Evolutionary conservation across 2,329 filamentous ascomycete species (phyloP).

Genomic region (Fusarium guadeloupense): DNA sequence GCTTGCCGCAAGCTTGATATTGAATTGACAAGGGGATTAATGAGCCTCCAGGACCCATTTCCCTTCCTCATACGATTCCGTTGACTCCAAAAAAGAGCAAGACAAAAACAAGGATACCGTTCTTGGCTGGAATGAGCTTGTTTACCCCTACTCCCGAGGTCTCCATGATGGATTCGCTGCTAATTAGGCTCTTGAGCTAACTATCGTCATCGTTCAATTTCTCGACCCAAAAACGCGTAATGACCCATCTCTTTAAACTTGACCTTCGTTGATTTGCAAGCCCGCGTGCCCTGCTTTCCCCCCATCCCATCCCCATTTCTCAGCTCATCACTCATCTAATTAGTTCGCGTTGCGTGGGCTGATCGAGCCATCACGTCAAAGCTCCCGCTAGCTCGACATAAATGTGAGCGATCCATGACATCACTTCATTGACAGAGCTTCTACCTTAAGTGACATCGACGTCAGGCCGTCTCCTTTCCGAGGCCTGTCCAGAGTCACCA

Average conservation of each 20-base stretch:
- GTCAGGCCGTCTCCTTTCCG: slow-evolving; percentile 13
- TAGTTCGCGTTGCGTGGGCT: slow-evolving; percentile 12
- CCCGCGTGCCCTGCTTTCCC: slow-evolving; percentile 28
- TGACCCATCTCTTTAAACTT: slow-evolving; percentile 18
- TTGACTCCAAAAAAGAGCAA: neutral
- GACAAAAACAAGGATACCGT: slow-evolving; percentile 28
- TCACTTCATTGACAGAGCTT: slow-evolving; percentile 21
- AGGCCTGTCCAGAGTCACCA: neutral
- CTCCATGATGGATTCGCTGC: too few species aligned
- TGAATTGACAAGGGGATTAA: slow-evolving; percentile 16
- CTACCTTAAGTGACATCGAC: slow-evolving; percentile 21
- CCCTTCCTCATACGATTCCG: neutral
- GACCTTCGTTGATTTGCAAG: slow-evolving; percentile 10
- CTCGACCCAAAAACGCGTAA: slow-evolving; percentile 29
- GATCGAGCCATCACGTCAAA: slow-evolving; percentile 33
- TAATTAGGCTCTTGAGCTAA: slow-evolving; percentile 9
- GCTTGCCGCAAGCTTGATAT: neutral
- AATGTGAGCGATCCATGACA: slow-evolving; percentile 41
- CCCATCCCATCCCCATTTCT: neutral
- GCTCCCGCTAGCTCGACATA: slow-evolving; percentile 23
- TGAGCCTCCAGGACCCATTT: slow-evolving; percentile 19
- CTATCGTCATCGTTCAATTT: slow-evolving; percentile 27
- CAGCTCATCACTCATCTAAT: slow-evolving; percentile 6
- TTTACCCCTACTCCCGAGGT: slow-evolving; percentile 21
- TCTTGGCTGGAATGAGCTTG: slow-evolving; percentile 34